These are phyloP conservation scores for Lignosus rhinocerotis DNA, from an alignment of 1,284 basidiomycete genomes.

Conservation along the genomic window DNA sequence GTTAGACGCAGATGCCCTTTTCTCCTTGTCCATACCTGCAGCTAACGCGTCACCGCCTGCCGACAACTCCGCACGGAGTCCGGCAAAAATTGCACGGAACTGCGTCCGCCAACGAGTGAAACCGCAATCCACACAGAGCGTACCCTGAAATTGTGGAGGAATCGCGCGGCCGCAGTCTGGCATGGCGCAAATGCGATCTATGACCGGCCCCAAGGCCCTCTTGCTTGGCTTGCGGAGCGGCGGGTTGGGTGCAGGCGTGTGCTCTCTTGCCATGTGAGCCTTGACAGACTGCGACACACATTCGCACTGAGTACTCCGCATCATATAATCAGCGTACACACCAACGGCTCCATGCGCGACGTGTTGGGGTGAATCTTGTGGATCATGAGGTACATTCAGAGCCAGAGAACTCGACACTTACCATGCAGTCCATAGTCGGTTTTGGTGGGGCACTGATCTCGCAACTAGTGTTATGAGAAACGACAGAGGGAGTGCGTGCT, in stretches of 20 bases:
- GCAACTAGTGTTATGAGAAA: no score
- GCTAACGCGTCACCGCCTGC: neutral
- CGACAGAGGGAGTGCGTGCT: no score
- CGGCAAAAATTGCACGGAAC: constrained; percentile 14
- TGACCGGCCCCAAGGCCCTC: neutral
- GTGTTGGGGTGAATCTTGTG: no score
- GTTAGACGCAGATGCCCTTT: neutral
- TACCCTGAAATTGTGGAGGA: constrained; percentile 1
- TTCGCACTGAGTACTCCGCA: no score
- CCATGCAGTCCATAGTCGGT: no score
- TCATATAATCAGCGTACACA: no score
- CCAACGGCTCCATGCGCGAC: no score
- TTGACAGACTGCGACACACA: no score
- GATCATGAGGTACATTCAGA: no score
- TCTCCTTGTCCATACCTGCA: neutral
- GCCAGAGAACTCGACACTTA: no score
- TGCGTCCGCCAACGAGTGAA: constrained; percentile 14
- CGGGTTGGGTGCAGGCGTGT: neutral
- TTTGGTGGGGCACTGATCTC: no score
- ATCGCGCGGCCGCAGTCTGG: constrained; percentile 6
- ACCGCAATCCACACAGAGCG: constrained; percentile 13
- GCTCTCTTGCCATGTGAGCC: no score
- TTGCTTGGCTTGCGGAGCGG: constrained; percentile 10
- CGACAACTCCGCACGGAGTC: neutral
- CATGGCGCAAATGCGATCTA: constrained; percentile 4